These are phyloP conservation scores for Pseudogymnoascus sp. DNA, from an alignment of 2,329 filamentous ascomycete genomes.

Conservation along the genomic window DNA sequence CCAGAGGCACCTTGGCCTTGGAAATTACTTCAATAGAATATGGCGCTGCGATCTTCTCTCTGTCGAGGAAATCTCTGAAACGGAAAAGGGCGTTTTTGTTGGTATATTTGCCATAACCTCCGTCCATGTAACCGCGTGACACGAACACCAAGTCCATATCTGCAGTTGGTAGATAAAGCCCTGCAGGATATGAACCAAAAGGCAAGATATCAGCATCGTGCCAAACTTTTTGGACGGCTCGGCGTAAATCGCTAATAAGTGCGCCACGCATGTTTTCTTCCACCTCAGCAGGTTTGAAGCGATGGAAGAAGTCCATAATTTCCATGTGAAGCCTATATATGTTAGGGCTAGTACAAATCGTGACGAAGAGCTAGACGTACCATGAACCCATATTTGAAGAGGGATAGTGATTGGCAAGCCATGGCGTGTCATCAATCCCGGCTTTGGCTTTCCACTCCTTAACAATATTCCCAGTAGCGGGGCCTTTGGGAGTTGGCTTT, in stretches of 20 bases:
- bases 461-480: conserved; percentile 28
- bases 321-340: conserved; percentile 71
- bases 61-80: conserved; percentile 53
- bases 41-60: conserved; percentile 47
- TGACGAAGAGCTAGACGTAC: conserved; percentile 34
- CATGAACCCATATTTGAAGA: conserved; percentile 47
- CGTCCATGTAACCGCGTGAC: conserved; percentile 48
- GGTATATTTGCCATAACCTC: conserved; percentile 37
- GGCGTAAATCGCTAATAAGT: conserved; percentile 61
- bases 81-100: conserved; percentile 41
- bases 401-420: conserved; percentile 50
- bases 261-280: conserved; percentile 69
- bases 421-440: conserved; percentile 47
- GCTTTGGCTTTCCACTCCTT: conserved; percentile 34
- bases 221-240: conserved; percentile 49
- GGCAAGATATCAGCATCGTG: conserved; percentile 56
- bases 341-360: conserved; percentile 11
- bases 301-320: conserved; percentile 80
- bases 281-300: conserved; percentile 66
- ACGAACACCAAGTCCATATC: conserved; percentile 93
- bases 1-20: conserved; percentile 75
- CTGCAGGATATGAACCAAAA: conserved; percentile 93
- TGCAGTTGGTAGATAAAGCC: conserved; percentile 64
- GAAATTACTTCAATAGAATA: conserved; percentile 60
- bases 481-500: conserved; percentile 16